A percentile compares a stretch with the other conserved stretches of the same genome.
Conservation (phyloP, 2,329 filamentous ascomycete genomes). For the Pezicula radicicola region DNA sequence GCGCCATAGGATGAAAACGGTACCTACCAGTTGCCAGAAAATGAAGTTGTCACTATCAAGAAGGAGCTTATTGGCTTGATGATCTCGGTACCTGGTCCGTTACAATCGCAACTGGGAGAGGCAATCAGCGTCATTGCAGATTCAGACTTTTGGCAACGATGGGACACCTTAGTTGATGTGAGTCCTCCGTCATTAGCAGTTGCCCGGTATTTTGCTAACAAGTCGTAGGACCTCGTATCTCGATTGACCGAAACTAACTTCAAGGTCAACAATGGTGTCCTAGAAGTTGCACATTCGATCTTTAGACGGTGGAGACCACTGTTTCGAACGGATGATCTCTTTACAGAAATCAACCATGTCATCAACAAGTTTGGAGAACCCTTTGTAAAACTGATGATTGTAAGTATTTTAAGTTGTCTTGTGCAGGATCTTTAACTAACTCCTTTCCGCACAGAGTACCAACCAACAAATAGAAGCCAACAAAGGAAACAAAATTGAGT, state of each 20-base stretch:
- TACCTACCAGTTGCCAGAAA: slow-evolving; percentile 78
- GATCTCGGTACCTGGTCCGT: slow-evolving; percentile 82
- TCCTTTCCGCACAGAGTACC: slow-evolving; percentile 46
- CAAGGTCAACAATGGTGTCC: slow-evolving; percentile 85
- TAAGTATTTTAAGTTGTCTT: slow-evolving; percentile 34
- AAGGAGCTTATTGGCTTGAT: slow-evolving; percentile 93
- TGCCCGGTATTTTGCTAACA: slow-evolving; percentile 12
- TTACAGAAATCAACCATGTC: slow-evolving; percentile 95
- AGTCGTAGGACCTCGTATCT: slow-evolving; percentile 73
- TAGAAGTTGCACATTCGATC: slow-evolving; percentile 97
- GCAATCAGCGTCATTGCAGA: slow-evolving; percentile 97
- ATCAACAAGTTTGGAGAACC: slow-evolving; percentile 78
- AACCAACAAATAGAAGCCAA: slow-evolving; percentile 73
- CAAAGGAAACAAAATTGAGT: slow-evolving; percentile 67
- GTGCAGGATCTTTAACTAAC: slow-evolving; percentile 8
- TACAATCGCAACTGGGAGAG: slow-evolving; percentile 93
- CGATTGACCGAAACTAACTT: slow-evolving; percentile 80
- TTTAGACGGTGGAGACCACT: slow-evolving; percentile 95
- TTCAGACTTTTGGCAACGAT: slow-evolving; percentile 93
- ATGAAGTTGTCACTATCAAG: slow-evolving; percentile 90
- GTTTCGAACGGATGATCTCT: slow-evolving; percentile 89
- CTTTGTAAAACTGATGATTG: slow-evolving; percentile 76
- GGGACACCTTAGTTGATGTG: slow-evolving; percentile 91
- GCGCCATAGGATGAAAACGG: slow-evolving; percentile 77
- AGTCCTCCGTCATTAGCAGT: slow-evolving; percentile 21